These are phyloP conservation scores for Marsdenia floribunda DNA, from an alignment of 257 asterid genomes.

Conservation along the genomic window DNA sequence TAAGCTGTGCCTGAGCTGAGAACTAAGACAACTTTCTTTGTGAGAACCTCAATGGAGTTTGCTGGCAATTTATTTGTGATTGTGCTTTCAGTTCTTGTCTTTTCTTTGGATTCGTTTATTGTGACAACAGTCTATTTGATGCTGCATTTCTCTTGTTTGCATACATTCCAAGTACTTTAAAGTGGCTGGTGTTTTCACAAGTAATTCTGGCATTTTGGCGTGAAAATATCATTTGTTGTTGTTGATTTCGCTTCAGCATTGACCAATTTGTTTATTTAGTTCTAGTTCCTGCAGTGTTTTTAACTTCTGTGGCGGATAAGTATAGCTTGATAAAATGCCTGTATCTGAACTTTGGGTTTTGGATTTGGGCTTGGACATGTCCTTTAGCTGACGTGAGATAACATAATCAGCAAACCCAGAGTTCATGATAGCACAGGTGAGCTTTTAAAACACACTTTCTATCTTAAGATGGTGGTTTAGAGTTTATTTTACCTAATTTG, in stretches of 20 bases:
- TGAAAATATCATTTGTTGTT: neutral
- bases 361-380: neutral
- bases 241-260: neutral
- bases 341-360: neutral
- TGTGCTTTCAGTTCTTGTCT: neutral
- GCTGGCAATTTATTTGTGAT: neutral
- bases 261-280: neutral
- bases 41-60: neutral
- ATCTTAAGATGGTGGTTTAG: no score
- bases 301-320: no score
- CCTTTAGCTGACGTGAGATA: neutral
- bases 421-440: no score
- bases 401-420: no score
- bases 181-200: neutral
- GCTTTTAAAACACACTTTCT: no score
- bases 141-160: neutral
- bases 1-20: conserved; percentile 2
- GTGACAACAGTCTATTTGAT: neutral
- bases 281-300: no score
- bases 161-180: neutral
- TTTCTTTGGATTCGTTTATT: neutral
- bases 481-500: no score
- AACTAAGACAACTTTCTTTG: neutral
- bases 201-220: neutral
- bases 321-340: no score